Evolutionary conservation across 2,329 filamentous ascomycete species (phyloP).

Genomic region (Aspergillus aculeatus): DNA sequence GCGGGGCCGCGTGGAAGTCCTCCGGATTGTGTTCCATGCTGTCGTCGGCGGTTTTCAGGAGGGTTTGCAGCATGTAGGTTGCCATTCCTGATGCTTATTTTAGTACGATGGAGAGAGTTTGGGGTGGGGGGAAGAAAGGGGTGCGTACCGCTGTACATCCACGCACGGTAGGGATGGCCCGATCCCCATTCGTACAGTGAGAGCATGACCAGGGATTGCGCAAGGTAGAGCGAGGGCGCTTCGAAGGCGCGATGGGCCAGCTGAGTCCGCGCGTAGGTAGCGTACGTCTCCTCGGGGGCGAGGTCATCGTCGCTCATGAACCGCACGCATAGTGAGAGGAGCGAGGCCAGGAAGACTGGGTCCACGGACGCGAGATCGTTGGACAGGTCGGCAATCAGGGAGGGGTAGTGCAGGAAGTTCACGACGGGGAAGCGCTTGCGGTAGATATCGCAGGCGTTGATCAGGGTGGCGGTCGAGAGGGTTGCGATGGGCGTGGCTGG

Average conservation of each 20-base stretch:
- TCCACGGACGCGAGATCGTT: slow-evolving; percentile 30
- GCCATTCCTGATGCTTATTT: slow-evolving; percentile 33
- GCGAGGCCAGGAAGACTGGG: slow-evolving; percentile 34
- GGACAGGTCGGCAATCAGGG: slow-evolving; percentile 36
- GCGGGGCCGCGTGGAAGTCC: slow-evolving; percentile 30
- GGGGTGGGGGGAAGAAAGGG: background rate
- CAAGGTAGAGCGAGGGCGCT: slow-evolving; percentile 34
- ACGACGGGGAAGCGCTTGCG: slow-evolving; percentile 39
- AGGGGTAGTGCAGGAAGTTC: slow-evolving; percentile 40
- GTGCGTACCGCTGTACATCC: slow-evolving; percentile 39
- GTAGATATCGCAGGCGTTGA: slow-evolving; percentile 37
- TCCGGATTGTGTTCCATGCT: slow-evolving; percentile 38
- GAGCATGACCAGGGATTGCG: slow-evolving; percentile 38
- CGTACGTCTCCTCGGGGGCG: slow-evolving; percentile 30
- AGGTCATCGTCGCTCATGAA: slow-evolving; percentile 30
- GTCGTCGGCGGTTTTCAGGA: slow-evolving; percentile 38
- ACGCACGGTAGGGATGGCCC: slow-evolving; percentile 37
- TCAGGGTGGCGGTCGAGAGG: slow-evolving; percentile 29
- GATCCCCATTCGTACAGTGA: slow-evolving; percentile 39
- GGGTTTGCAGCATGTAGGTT: slow-evolving; percentile 40
- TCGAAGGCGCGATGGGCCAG: slow-evolving; percentile 34
- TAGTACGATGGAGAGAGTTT: background rate
- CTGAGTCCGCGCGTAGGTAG: slow-evolving; percentile 33
- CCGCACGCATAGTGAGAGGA: slow-evolving; percentile 35
- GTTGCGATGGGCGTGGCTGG: slow-evolving; percentile 22